Evolutionary conservation across 176 grass and related monocot genomes (phyloP).

Genomic region (Zea mays): DNA sequence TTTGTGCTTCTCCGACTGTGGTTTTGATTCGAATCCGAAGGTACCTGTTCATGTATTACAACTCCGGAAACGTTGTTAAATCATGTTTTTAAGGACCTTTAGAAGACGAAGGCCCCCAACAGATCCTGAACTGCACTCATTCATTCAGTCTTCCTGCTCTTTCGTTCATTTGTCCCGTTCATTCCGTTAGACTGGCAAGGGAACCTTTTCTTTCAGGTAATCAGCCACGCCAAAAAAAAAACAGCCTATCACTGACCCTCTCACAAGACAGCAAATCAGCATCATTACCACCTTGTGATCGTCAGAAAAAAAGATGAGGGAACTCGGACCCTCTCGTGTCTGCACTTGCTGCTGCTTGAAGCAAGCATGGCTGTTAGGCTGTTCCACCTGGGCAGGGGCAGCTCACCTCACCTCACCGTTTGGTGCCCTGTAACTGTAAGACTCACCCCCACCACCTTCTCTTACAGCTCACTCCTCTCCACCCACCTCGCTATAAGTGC

Average conservation of each 20-base stretch:
- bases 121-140: not conserved
- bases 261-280: slow-evolving; percentile 10
- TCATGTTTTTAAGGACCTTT: too few relatives aligned
- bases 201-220: slow-evolving; percentile 2
- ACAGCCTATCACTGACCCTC: slow-evolving; percentile 29
- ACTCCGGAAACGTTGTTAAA: too few relatives aligned
- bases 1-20: too few relatives aligned
- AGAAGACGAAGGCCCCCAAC: too few relatives aligned
- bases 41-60: too few relatives aligned
- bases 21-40: too few relatives aligned
- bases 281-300: slow-evolving; percentile 27
- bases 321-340: not conserved
- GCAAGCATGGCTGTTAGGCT: slow-evolving; percentile 52
- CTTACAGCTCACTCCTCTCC: slow-evolving; percentile 50
- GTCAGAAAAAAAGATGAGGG: not conserved
- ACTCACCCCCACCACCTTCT: slow-evolving; percentile 45
- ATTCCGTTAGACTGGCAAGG: not conserved
- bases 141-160: not conserved
- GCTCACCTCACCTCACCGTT: slow-evolving; percentile 41
- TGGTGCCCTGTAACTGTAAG: slow-evolving; percentile 52
- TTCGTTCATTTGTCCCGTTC: not conserved
- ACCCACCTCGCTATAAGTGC: slow-evolving; percentile 44
- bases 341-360: slow-evolving; percentile 43
- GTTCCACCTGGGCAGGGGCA: slow-evolving; percentile 52
- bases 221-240: not conserved